phyloP scores from a whole-genome alignment of 176 grass and related monocot species.

The Cocos nucifera region DNA sequence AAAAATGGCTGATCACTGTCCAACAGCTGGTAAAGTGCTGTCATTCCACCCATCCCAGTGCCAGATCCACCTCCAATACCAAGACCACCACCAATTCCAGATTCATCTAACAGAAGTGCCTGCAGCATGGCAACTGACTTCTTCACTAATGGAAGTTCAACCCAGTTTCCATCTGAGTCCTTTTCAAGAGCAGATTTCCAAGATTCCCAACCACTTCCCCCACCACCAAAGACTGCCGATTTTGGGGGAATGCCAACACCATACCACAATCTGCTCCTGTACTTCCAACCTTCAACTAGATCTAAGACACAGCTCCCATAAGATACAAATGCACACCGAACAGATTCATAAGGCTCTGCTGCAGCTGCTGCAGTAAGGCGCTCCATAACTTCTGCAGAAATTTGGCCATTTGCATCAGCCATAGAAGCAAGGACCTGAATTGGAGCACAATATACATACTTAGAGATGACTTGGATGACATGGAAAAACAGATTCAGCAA shows the following conservation, averaged over 20 bases:
- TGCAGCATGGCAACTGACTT: conserved; percentile 90
- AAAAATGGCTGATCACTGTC: conserved; percentile 99
- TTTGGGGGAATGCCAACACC: conserved; percentile 77
- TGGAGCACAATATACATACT: conserved; percentile 24
- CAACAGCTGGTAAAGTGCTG: conserved; percentile 82
- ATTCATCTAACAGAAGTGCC: conserved; percentile 91
- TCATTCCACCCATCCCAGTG: conserved; percentile 94
- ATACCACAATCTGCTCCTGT: conserved; percentile 92
- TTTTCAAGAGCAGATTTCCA: conserved; percentile 76
- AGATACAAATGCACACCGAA: conserved; percentile 91
- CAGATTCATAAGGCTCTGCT: conserved; percentile 94
- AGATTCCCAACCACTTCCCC: conserved; percentile 63
- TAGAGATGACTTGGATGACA: conserved; percentile 24
- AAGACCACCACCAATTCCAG: conserved; percentile 87
- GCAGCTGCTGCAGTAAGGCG: conserved; percentile 88
- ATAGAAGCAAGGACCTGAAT: conserved; percentile 93
- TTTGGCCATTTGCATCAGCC: conserved; percentile 94
- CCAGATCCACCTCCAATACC: conserved; percentile 92
- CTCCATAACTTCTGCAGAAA: conserved; percentile 90
- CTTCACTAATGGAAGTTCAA: conserved; percentile 91
- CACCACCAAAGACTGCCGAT: conserved; percentile 64
- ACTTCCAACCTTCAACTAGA: conserved; percentile 91
- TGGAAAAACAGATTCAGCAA: not conserved
- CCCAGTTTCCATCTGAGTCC: conserved; percentile 69
- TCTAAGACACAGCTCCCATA: conserved; percentile 83